Evolutionary conservation across 805 yeast genomes (phyloP), one percentile per base, ranked within the genome.

Genomic region (Monosporozyma solicola): DNA sequence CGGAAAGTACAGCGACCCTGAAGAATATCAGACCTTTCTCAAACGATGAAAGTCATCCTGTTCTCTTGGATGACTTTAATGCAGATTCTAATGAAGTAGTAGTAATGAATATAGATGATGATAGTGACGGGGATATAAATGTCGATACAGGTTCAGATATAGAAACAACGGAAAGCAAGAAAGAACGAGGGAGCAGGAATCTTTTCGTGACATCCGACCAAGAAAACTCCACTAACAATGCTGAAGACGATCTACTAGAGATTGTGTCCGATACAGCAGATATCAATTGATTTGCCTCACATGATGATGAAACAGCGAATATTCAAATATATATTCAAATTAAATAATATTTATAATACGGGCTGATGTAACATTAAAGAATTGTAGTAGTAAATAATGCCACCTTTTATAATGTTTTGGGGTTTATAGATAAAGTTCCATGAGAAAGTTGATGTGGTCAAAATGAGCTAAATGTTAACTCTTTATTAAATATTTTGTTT

Each of bases 1-100:
- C 70, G 6, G 69, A 67, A 39, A 65, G 65, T 46, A 51, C 56
- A 32, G 72, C 71, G 2, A 64, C 68, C 9, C 55, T 69, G 15
- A 49, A 55, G 4, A 65, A 66, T 41, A 61, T 66, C 5, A 55
- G 55, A 33, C 70, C 69, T 1, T 69, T 67, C 51, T 57, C 65
- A 16, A 69, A 69, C 39, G 65, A 66, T 50, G 59, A 62, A 44
- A 55, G 60, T 8, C 60, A 68, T 54, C 72, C 72, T 1, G 55
- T 69, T 6, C 53, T 68, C 1, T 48, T 69, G 2, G 72, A 69
- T 49, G 72, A 68, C 37, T 53, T 49, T 29, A 25, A 25, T 43
- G 20, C 51, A 7, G 52, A 41, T 22, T 27, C 46, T 2, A 51
- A 51, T 31, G 62, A 62, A 29, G 58, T 56, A 1, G 54, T 62